A percentile compares a stretch with the other conserved stretches of the same genome.
Conservation (phyloP, 2,329 filamentous ascomycete species). For the Cytospora piceicola region DNA sequence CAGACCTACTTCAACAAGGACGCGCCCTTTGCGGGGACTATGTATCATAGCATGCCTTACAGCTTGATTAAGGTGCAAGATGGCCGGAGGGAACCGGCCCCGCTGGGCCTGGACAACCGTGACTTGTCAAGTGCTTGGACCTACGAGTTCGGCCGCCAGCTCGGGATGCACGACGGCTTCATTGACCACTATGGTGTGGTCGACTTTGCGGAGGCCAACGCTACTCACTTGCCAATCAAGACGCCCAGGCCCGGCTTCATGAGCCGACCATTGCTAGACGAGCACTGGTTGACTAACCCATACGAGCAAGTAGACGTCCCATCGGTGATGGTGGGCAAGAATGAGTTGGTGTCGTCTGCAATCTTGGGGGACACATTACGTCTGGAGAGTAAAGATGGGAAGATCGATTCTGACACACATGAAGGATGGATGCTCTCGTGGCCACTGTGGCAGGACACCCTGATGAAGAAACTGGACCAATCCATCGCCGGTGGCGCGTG, state of each 20-base stretch:
- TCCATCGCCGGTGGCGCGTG: constrained; percentile 10
- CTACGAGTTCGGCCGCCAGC: constrained; percentile 23
- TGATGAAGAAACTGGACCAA: constrained; percentile 10
- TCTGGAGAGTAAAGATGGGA: constrained; percentile 8
- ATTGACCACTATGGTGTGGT: constrained; percentile 25
- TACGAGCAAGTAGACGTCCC: constrained; percentile 24
- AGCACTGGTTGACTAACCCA: background rate
- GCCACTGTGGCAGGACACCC: constrained; percentile 10
- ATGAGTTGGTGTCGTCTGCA: background rate
- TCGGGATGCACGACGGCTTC: constrained; percentile 18
- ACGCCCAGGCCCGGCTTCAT: constrained; percentile 7
- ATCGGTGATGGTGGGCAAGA: background rate
- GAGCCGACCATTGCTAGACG: background rate
- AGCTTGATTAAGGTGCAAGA: constrained; percentile 5
- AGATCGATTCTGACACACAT: background rate
- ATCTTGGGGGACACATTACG: background rate
- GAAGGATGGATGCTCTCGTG: constrained; percentile 15
- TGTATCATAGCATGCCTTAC: constrained; percentile 17
- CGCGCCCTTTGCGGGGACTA: background rate
- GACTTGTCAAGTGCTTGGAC: constrained; percentile 27
- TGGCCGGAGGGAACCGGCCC: constrained; percentile 4
- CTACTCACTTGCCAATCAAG: background rate
- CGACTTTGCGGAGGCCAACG: background rate
- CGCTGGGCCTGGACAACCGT: constrained; percentile 26
- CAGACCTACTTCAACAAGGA: constrained; percentile 6